Conservation (phyloP, 73 alveolate species). For the Paramecium pentaurelia region DNA sequence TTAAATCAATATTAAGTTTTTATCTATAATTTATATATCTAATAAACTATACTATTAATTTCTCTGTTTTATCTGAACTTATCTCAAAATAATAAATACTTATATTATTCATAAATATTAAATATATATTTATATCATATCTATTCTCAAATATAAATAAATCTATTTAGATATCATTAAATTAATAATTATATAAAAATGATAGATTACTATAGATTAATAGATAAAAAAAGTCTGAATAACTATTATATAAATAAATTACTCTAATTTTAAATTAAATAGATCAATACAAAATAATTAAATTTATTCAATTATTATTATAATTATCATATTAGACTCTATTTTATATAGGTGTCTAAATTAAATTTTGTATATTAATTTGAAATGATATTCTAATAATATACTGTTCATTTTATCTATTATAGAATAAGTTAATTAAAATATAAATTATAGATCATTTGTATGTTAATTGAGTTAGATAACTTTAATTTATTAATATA, state of each 20-base stretch:
- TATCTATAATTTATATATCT: not conserved
- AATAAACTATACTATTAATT: not conserved
- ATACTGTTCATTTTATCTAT: not conserved
- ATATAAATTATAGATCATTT: not conserved
- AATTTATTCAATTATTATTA: too few relatives aligned
- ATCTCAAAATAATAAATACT: not conserved
- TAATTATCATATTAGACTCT: not conserved
- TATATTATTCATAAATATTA: not conserved
- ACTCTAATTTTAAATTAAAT: not conserved
- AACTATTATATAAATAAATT: too few relatives aligned
- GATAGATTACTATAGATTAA: not conserved
- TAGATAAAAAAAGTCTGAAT: too few relatives aligned
- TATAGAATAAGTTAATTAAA: not conserved
- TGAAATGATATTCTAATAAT: not conserved
- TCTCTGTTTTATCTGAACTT: not conserved
- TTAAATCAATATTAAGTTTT: not conserved
- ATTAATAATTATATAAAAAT: too few relatives aligned
- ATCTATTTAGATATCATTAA: too few relatives aligned
- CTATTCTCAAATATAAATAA: not conserved
- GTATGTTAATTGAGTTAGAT: not conserved
- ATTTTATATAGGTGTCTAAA: not conserved
- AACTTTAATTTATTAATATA: not conserved
- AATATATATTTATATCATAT: not conserved
- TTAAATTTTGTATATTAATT: not conserved
- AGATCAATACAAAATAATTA: not conserved